Conservation (phyloP, 176 grass and related monocot genomes). For the Triticum timopheevii region DNA sequence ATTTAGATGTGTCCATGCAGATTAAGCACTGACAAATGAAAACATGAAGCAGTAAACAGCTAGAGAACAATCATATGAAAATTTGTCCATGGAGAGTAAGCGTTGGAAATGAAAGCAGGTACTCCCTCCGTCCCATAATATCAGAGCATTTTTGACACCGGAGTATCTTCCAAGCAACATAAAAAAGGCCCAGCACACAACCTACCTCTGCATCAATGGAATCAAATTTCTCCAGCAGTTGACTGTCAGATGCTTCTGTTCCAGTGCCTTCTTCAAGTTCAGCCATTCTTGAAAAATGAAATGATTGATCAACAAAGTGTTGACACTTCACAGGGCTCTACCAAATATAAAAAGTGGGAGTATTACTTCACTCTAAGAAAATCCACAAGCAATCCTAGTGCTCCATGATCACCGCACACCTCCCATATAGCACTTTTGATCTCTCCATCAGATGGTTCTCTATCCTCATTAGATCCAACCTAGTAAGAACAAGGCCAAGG, state of each 20-base stretch:
- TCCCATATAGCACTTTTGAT: slow-evolving; percentile 79
- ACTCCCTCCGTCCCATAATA: too few relatives aligned
- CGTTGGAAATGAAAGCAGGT: background rate
- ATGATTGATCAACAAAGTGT: slow-evolving; percentile 5
- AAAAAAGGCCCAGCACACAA: background rate
- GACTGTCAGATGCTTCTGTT: slow-evolving; percentile 63
- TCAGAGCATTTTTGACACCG: too few relatives aligned
- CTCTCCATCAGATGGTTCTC: slow-evolving; percentile 54
- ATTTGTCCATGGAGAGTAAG: background rate
- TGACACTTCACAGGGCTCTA: background rate
- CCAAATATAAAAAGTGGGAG: background rate
- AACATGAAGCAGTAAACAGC: too few relatives aligned
- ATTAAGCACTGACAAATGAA: too few relatives aligned
- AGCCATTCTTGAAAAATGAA: slow-evolving; percentile 59
- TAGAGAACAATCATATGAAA: background rate
- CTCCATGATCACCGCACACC: slow-evolving; percentile 78
- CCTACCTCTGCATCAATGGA: slow-evolving; percentile 39
- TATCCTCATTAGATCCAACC: slow-evolving; percentile 52
- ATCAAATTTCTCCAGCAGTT: slow-evolving; percentile 56
- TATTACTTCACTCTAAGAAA: slow-evolving; percentile 86
- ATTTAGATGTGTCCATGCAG: too few relatives aligned
- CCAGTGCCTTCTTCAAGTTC: slow-evolving; percentile 88
- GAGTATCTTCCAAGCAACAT: background rate
- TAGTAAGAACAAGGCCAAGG: slow-evolving; percentile 27
- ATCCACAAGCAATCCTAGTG: slow-evolving; percentile 75